Percentiles rank a stretch among this genome's conserved stretches.
Conservation (phyloP, 2,329 filamentous ascomycete species). For the Plectosphaerella plurivora region DNA sequence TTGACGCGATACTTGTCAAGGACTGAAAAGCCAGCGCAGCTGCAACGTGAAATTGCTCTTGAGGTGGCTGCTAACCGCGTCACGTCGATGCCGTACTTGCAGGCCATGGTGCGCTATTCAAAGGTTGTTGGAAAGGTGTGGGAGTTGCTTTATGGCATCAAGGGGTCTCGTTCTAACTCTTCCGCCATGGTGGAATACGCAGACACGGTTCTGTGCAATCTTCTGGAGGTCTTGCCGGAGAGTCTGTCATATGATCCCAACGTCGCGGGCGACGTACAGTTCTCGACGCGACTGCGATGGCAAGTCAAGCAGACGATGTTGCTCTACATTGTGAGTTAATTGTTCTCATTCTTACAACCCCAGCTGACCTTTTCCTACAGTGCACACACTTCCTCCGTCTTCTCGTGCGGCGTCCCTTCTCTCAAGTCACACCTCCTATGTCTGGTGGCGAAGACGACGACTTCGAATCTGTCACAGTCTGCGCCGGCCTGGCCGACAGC, state of each 20-base stretch:
- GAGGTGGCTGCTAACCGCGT: background rate
- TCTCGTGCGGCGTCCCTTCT: conserved; percentile 4
- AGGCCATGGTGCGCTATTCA: conserved; percentile 4
- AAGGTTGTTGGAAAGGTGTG: conserved; percentile 5
- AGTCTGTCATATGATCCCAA: conserved; percentile 2
- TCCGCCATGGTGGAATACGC: conserved; percentile 7
- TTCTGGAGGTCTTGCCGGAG: conserved; percentile 3
- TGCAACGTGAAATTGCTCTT: background rate
- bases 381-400: conserved; percentile 6
- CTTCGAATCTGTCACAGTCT: conserved; percentile 4
- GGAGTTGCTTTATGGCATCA: conserved; percentile 5
- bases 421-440: background rate
- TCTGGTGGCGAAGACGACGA: background rate
- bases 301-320: conserved; percentile 8
- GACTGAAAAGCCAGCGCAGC: background rate
- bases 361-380: background rate
- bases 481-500: conserved; percentile 5
- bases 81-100: conserved; percentile 3
- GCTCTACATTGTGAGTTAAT: conserved; percentile 4
- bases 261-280: background rate
- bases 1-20: background rate
- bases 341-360: too few species aligned
- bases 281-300: conserved; percentile 2
- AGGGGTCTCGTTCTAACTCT: background rate
- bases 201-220: conserved; percentile 3